phyloP scores from a whole-genome alignment of 2,329 filamentous ascomycete species.

The Nigrospora osmanthi region DNA sequence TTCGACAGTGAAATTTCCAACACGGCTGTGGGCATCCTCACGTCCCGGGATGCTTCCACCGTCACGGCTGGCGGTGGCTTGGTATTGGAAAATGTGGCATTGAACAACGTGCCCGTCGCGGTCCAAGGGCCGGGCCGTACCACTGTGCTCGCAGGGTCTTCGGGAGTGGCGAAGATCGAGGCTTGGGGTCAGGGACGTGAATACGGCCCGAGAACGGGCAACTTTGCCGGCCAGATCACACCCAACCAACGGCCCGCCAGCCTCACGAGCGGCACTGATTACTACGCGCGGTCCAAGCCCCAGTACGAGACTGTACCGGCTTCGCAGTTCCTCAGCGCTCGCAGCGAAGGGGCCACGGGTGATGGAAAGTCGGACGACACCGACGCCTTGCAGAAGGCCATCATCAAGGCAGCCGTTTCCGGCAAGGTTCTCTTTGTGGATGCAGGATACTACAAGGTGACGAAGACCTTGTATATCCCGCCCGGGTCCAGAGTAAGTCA shows the following conservation, averaged over 20 bases:
- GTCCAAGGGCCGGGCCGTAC: conserved; percentile 38
- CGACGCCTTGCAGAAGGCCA: conserved; percentile 55
- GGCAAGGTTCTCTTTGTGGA: conserved; percentile 54
- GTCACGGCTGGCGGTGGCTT: conserved; percentile 33
- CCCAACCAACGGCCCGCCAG: conserved; percentile 39
- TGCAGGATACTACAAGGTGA: conserved; percentile 53
- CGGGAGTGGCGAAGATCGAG: conserved; percentile 33
- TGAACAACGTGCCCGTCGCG: conserved; percentile 29
- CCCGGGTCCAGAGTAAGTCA: conserved; percentile 29
- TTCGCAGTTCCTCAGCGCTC: conserved; percentile 60
- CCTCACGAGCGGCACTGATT: conserved; percentile 45
- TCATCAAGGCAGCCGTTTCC: conserved; percentile 44
- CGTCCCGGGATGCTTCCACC: conserved; percentile 35
- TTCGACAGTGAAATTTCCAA: conserved; percentile 65
- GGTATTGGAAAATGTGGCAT: conserved; percentile 38
- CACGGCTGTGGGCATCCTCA: conserved; percentile 61
- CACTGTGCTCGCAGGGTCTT: conserved; percentile 48
- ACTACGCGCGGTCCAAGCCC: conserved; percentile 71
- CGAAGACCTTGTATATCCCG: conserved; percentile 42
- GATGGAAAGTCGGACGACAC: conserved; percentile 73
- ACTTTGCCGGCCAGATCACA: conserved; percentile 39
- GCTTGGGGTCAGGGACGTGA: conserved; percentile 60
- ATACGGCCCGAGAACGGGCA: conserved; percentile 39
- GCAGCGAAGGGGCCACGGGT: conserved; percentile 59
- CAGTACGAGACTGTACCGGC: conserved; percentile 57